Base-by-base conservation (phyloP, 2,329 filamentous ascomycete species). In the Coniochaeta pulveracea region DNA sequence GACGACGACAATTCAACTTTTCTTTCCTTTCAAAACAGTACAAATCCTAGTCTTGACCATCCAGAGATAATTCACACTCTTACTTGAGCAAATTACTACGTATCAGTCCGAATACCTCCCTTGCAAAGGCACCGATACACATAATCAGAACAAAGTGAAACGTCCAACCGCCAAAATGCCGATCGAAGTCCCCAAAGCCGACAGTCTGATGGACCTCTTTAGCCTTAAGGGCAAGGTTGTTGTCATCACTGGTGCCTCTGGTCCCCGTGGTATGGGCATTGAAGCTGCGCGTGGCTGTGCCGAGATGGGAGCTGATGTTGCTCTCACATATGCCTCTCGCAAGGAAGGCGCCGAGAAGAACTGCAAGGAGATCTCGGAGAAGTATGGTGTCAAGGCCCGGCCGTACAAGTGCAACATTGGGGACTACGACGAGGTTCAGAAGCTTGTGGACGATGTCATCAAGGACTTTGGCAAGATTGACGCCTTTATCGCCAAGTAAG, bases 381-480 rank as follows among this genome's bases (percentile, higher is more conserved):
- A 73, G 22, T 83, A 81, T 47, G 77, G 78, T 31, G 70, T 85
- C 45, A 76, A 79, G 55, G 72, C 63, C 51, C 70, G 69, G 57
- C 67, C 68, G 24, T 76, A 76, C 57, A 62, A 72, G 55, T 63
- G 72, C 42, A 66, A 78, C 47, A 57, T 74, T n/a, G 64, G 60
- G 35, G 60, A 72, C 38, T 69, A 62, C 43, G 46, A 55, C 10
- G 56, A 64, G 8, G 64, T 76, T 35, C 58, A 73, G 50, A 51
- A 58, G 28, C 63, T 72, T 43, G 60, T 76, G 36, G 58, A 61
- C 36, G 72, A 85, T 21, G 76, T 86, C 42, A 67, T 80, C 50
- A 60, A 63, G 43, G 82, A 88, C 50, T 88, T 86, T 51, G 76
- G 77, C 47, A 72, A 75, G 31, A 72, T 85, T 37, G 80, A 85